A percentile compares a stretch with the other conserved stretches of the same genome.
Evolutionary conservation across 495 filamentous ascomycete species (phyloP).

Genomic region (Penicillium maclennaniae): DNA sequence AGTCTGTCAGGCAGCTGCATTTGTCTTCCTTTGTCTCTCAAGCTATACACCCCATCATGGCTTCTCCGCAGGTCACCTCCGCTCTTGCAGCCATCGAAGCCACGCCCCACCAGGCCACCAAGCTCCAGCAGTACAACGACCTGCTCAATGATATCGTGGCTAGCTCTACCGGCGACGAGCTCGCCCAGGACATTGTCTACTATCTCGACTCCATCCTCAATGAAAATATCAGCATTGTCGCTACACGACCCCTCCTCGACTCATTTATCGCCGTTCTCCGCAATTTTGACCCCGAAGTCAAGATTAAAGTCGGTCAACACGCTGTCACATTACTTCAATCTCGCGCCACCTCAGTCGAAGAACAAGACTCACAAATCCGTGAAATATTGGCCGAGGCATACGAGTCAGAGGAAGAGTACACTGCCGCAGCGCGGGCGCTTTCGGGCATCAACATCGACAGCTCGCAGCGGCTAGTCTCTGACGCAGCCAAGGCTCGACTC

Average conservation of each 20-base stretch:
- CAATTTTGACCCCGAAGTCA: conserved; percentile 54
- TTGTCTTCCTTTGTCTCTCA: not conserved
- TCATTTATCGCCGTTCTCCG: conserved; percentile 59
- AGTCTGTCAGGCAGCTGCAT: not conserved
- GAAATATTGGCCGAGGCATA: conserved; percentile 79
- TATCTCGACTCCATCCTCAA: conserved; percentile 66
- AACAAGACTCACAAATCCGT: conserved; percentile 73
- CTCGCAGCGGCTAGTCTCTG: conserved; percentile 75
- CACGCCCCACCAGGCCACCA: conserved; percentile 47
- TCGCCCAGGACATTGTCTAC: conserved; percentile 62
- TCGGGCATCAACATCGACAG: conserved; percentile 83
- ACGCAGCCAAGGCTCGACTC: conserved; percentile 70
- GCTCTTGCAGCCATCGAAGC: conserved; percentile 54
- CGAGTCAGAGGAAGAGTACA: conserved; percentile 77
- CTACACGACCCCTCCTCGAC: conserved; percentile 65
- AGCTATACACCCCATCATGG: conserved; percentile 38
- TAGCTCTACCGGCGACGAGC: conserved; percentile 48
- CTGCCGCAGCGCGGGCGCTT: conserved; percentile 69
- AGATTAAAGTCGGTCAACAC: conserved; percentile 66
- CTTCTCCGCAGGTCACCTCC: conserved; percentile 54
- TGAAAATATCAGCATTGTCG: conserved; percentile 69
- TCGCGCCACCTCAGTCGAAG: conserved; percentile 73
- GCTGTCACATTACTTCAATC: conserved; percentile 62
- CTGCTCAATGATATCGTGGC: conserved; percentile 63
- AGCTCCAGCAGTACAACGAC: conserved; percentile 58